Evolutionary conservation across 2,329 filamentous ascomycete genomes (phyloP).

Genomic region (Fusarium poae): DNA sequence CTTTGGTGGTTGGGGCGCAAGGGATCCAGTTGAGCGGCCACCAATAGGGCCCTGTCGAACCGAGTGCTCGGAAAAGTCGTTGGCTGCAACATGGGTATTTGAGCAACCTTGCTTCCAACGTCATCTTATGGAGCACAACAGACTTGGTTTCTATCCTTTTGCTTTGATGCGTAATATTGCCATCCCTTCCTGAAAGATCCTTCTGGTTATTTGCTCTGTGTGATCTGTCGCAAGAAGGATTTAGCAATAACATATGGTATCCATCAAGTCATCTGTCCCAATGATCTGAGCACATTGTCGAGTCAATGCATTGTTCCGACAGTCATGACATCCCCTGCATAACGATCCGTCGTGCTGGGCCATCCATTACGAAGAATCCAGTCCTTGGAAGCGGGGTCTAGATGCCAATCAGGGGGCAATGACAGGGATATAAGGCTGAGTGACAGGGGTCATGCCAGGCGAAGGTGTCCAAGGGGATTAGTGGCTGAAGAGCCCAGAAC

Average conservation of each 20-base stretch:
- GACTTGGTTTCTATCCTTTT: neutral
- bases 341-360: constrained; percentile 27
- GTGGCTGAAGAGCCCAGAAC: constrained; percentile 37
- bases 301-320: constrained; percentile 39
- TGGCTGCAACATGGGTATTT: constrained; percentile 39
- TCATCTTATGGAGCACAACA: constrained; percentile 28
- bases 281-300: constrained; percentile 24
- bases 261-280: constrained; percentile 24
- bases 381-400: constrained; percentile 35
- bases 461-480: constrained; percentile 44
- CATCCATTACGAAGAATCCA: constrained; percentile 32
- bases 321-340: constrained; percentile 28
- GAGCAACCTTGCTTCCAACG: constrained; percentile 33
- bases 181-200: neutral
- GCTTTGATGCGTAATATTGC: constrained; percentile 8
- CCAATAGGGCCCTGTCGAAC: constrained; percentile 49
- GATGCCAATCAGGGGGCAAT: constrained; percentile 46
- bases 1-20: constrained; percentile 34
- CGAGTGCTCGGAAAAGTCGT: constrained; percentile 41
- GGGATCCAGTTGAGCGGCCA: constrained; percentile 40
- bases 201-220: neutral
- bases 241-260: constrained; percentile 6
- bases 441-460: constrained; percentile 38
- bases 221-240: constrained; percentile 1
- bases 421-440: constrained; percentile 42